phyloP scores from a whole-genome alignment of 805 yeast species.

The Lachancea mirantina region DNA sequence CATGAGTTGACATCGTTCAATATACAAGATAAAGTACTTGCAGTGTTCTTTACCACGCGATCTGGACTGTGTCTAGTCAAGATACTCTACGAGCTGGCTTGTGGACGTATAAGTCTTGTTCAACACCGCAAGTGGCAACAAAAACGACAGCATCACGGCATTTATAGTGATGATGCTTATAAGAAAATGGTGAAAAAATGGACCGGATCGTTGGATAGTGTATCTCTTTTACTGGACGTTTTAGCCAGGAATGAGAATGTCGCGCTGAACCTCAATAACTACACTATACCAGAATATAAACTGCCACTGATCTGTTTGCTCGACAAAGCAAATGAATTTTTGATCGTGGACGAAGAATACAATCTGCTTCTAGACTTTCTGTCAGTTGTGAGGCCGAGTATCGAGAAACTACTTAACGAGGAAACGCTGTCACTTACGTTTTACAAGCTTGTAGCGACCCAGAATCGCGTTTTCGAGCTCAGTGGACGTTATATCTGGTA shows the following conservation, averaged over 20 bases:
- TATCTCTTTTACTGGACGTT: slow-evolving; percentile 13
- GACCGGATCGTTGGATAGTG: slow-evolving; percentile 4
- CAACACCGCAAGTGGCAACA: slow-evolving; percentile 8
- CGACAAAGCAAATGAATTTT: slow-evolving; percentile 6
- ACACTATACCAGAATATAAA: slow-evolving; percentile 10
- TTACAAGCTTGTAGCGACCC: neutral
- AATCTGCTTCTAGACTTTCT: slow-evolving; percentile 16
- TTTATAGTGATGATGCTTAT: slow-evolving; percentile 1
- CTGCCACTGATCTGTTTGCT: slow-evolving; percentile 7
- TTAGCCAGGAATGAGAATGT: slow-evolving; percentile 13
- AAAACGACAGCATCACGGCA: neutral
- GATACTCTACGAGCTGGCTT: slow-evolving; percentile 8
- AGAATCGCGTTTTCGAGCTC: slow-evolving; percentile 7
- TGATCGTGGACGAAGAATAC: slow-evolving; percentile 13
- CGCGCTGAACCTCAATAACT: slow-evolving; percentile 7
- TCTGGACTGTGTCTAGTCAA: slow-evolving; percentile 19
- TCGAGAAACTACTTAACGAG: slow-evolving; percentile 8
- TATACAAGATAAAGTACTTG: slow-evolving; percentile 9
- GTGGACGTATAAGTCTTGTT: slow-evolving; percentile 8
- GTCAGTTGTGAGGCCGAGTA: slow-evolving; percentile 10
- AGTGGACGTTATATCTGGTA: slow-evolving; percentile 10
- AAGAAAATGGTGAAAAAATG: slow-evolving; percentile 9
- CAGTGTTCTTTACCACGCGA: slow-evolving; percentile 20
- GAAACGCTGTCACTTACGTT: slow-evolving; percentile 2
- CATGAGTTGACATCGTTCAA: no score